Base-by-base conservation (phyloP, 768 basidiomycete species). In the Nidularia pulvinata region DNA sequence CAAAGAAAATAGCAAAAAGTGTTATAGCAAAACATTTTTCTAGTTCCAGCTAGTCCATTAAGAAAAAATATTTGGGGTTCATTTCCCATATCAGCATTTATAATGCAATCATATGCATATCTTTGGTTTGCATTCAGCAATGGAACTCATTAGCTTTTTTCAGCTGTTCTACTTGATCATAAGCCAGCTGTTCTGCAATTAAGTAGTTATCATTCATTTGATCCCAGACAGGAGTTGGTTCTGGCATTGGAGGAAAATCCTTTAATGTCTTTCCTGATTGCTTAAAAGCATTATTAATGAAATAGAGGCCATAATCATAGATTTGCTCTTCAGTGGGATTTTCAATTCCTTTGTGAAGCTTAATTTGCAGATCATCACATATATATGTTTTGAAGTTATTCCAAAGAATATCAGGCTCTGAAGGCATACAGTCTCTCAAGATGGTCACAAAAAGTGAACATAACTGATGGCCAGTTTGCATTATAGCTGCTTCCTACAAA, bases 1-100 rank as follows among this genome's bases (percentile, higher is more conserved):
- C 65, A 56, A 1, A 78, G 22, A 10, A 57, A 39, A 37, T 61
- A 39, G 56, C 69, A 65, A 44, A 77, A 55, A 3, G 71, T 64
- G 3, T 71, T 75, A 52, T 69, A 70, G 1, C 77, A 54, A 63
- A 71, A 81, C 0, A 78, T 80, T 51, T 80, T 81, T 9, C 79
- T 75, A 50, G 70, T 69, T 0, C 77, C 76, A 35, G 70, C 77
- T 43, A 70, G 63, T 46, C 76, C 75, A 57, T 74, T 62, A 5
- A 81, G 52, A 48, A 79, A 80, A 55, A 76, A 78, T 0, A 54
- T 33, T 25, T 59, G 44, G 0, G 64, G 67, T 7, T 46, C 7
- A 7, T 59, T 34, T 2, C 51, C 5, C 2, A 61, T 50, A 32
- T 67, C 59, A 6, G 71, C 65, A 10, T 59, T n/a, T 2, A 69